Percentiles rank a stretch among this genome's conserved stretches.
phyloP scores from a whole-genome alignment of 768 basidiomycete species.

The Hirschioporus abietinus region DNA sequence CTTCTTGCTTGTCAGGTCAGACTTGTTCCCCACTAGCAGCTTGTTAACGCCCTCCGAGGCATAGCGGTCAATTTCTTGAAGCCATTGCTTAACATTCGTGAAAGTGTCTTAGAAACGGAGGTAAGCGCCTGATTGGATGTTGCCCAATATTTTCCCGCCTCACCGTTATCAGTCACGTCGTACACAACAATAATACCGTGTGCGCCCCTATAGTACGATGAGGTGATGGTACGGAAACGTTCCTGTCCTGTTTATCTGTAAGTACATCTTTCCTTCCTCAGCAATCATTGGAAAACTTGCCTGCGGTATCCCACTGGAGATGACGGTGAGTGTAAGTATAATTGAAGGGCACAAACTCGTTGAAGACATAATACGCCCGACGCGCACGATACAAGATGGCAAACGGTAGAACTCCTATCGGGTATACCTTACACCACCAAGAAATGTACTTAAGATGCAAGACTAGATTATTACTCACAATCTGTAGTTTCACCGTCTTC shows the following conservation, averaged over 20 bases:
- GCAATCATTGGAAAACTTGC: slow-evolving; percentile 30
- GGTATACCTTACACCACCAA: neutral
- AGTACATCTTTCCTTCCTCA: neutral
- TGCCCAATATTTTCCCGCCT: slow-evolving; percentile 12
- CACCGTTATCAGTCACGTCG: slow-evolving; percentile 93
- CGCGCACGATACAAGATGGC: neutral
- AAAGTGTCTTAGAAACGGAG: slow-evolving; percentile 63
- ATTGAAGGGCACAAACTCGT: neutral
- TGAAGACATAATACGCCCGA: neutral
- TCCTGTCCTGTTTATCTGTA: slow-evolving; percentile 68
- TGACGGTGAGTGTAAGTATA: slow-evolving; percentile 2
- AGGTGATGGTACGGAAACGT: slow-evolving; percentile 97
- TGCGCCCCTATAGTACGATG: slow-evolving; percentile 98
- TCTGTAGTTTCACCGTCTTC: slow-evolving; percentile 97
- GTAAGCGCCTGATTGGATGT: slow-evolving; percentile 10
- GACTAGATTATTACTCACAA: slow-evolving; percentile 52
- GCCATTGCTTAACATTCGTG: slow-evolving; percentile 93
- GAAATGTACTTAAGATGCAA: neutral
- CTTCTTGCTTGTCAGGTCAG: slow-evolving; percentile 95
- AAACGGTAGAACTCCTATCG: neutral
- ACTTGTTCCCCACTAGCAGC: slow-evolving; percentile 97
- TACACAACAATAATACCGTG: slow-evolving; percentile 99
- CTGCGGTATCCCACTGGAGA: slow-evolving; percentile 94
- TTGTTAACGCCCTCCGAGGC: slow-evolving; percentile 99
- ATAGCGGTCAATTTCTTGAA: slow-evolving; percentile 91